Conservation (phyloP, 1,284 basidiomycete genomes). For the Porphyrellus sp. region DNA sequence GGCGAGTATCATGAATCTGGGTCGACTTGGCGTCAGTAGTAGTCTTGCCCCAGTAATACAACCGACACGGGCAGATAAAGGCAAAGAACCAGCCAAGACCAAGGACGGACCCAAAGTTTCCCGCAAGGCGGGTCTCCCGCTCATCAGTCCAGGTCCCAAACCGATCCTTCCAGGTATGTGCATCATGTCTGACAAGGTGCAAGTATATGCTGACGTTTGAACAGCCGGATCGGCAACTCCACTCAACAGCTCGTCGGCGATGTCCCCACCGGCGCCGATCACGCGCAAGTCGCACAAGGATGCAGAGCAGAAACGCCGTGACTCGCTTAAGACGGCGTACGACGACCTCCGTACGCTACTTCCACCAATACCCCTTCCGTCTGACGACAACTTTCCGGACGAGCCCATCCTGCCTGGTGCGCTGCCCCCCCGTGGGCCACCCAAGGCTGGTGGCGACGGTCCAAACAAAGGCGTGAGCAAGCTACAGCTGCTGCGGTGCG, state of each 20-base stretch:
- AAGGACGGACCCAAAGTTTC: conserved; percentile 28
- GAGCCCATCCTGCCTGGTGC: conserved; percentile 77
- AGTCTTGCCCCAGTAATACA: conserved; percentile 36
- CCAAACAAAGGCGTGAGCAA: conserved; percentile 96
- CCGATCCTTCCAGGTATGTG: conserved; percentile 64
- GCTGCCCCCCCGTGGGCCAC: conserved; percentile 81
- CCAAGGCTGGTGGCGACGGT: conserved; percentile 80
- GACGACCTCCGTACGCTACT: conserved; percentile 89
- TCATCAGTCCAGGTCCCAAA: conserved; percentile 45
- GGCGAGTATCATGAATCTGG: conserved; percentile 84
- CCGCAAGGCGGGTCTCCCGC: conserved; percentile 31
- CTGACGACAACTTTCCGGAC: conserved; percentile 57
- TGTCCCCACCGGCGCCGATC: conserved; percentile 33
- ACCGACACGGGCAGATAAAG: conserved; percentile 24
- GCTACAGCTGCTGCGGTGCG: conserved; percentile 85
- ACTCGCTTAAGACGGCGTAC: conserved; percentile 93
- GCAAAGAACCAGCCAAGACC: conserved; percentile 31
- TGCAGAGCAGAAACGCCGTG: conserved; percentile 95
- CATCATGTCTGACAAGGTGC: background rate
- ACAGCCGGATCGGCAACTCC: conserved; percentile 28
- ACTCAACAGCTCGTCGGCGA: conserved; percentile 23
- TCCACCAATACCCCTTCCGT: conserved; percentile 83
- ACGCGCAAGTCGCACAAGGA: conserved; percentile 93
- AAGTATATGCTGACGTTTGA: conserved; percentile 10
- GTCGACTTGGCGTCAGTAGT: conserved; percentile 52